Evolutionary conservation across 371 early-diverging fungal genomes (phyloP).

Genomic region (Capniomyces stellatus): DNA sequence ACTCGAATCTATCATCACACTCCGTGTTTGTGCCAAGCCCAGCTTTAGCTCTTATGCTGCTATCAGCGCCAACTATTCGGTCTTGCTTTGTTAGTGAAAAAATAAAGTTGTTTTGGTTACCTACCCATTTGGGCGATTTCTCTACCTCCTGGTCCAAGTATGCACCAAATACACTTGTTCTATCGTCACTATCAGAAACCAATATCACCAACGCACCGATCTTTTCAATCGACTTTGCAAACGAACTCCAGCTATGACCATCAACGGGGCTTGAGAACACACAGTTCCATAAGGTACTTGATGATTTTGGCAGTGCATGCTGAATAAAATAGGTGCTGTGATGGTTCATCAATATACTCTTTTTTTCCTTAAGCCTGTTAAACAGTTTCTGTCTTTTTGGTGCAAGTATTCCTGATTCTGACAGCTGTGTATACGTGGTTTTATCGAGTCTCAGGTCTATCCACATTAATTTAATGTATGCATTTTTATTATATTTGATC

Average conservation of each 20-base stretch:
- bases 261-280: slow-evolving; percentile 14
- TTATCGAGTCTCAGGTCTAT: background rate
- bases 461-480: background rate
- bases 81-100: slow-evolving; percentile 25
- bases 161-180: slow-evolving; percentile 42
- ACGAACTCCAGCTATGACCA: slow-evolving; percentile 24
- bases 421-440: background rate
- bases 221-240: slow-evolving; percentile 10
- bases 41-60: background rate
- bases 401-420: background rate
- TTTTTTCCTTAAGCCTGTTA: background rate
- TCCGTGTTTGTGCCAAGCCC: slow-evolving; percentile 1
- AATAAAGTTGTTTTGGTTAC: slow-evolving; percentile 40
- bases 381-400: background rate
- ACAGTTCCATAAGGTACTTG: slow-evolving; percentile 10
- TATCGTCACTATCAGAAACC: slow-evolving; percentile 8
- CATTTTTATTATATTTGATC: background rate
- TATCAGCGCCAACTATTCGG: background rate
- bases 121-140: slow-evolving; percentile 49
- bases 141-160: slow-evolving; percentile 43
- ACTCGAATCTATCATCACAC: slow-evolving; percentile 18
- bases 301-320: slow-evolving; percentile 5
- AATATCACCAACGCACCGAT: slow-evolving; percentile 15
- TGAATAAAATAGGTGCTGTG: background rate
- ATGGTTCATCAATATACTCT: background rate